Evolutionary conservation across 495 filamentous ascomycete genomes (phyloP).

Genomic region (Trichoderma erinaceum): DNA sequence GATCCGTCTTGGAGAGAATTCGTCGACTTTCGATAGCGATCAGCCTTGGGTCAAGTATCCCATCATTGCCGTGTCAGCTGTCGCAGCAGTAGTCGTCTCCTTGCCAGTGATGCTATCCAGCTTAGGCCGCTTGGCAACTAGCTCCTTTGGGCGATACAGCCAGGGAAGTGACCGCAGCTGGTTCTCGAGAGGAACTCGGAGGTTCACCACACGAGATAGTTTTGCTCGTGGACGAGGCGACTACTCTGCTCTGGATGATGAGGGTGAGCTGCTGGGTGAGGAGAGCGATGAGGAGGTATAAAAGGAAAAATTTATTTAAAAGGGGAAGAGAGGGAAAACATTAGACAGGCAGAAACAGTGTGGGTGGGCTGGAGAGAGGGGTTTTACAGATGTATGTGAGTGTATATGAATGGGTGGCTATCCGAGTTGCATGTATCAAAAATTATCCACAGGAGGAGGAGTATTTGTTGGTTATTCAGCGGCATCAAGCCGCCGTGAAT

Average conservation of each 20-base stretch:
- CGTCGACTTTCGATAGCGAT: slow-evolving; percentile 50
- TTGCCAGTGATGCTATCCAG: slow-evolving; percentile 63
- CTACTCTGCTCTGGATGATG: slow-evolving; percentile 83
- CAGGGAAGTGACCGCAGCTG: slow-evolving; percentile 36
- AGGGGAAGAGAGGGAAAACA: neutral
- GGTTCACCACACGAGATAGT: slow-evolving; percentile 75
- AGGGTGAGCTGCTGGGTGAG: slow-evolving; percentile 85
- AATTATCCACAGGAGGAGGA: neutral
- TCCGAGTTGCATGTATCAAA: too few relatives aligned
- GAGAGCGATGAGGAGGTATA: slow-evolving; percentile 88
- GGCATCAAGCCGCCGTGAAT: neutral
- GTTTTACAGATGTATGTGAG: neutral
- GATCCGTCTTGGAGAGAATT: slow-evolving; percentile 70
- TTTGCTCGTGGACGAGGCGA: slow-evolving; percentile 81
- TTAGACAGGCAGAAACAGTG: neutral
- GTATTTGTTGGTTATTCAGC: neutral
- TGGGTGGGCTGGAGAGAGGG: neutral
- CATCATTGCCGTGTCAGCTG: slow-evolving; percentile 66
- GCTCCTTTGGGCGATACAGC: slow-evolving; percentile 34
- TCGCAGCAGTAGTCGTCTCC: slow-evolving; percentile 68
- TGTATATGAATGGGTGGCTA: neutral
- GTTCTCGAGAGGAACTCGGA: slow-evolving; percentile 46
- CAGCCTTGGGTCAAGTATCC: slow-evolving; percentile 70
- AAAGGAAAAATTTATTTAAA: slow-evolving; percentile 8
- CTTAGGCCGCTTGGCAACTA: slow-evolving; percentile 57